phyloP scores from a whole-genome alignment of 2,329 filamentous ascomycete genomes.

The Curvularia spicifera region DNA sequence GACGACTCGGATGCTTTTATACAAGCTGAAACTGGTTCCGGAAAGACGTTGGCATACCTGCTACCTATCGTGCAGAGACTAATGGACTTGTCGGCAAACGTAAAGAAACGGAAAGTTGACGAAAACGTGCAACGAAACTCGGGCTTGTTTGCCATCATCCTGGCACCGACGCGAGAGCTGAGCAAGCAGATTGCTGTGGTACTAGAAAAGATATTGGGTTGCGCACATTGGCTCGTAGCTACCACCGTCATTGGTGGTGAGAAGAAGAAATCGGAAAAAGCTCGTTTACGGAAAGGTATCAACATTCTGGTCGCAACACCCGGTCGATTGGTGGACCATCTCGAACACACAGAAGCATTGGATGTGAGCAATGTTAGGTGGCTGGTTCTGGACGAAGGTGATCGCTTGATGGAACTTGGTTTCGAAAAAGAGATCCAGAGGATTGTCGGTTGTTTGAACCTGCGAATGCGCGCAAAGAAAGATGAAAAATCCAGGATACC shows the following conservation, averaged over 20 bases:
- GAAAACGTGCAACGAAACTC: conserved; percentile 76
- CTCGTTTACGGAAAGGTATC: conserved; percentile 88
- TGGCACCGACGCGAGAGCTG: conserved; percentile 91
- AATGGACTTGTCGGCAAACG: conserved; percentile 69
- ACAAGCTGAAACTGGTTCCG: conserved; percentile 95
- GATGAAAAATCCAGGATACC: conserved; percentile 66
- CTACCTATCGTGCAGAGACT: conserved; percentile 90
- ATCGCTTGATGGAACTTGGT: conserved; percentile 96
- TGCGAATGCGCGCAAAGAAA: conserved; percentile 65
- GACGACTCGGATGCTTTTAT: conserved; percentile 91
- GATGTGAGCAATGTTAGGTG: conserved; percentile 89
- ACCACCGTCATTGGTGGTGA: conserved; percentile 80
- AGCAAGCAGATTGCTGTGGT: conserved; percentile 93
- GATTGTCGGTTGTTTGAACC: conserved; percentile 80
- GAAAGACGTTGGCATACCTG: conserved; percentile 96
- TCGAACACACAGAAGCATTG: conserved; percentile 88
- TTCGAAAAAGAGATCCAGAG: conserved; percentile 93
- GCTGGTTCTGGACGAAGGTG: conserved; percentile 94
- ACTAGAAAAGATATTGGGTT: conserved; percentile 82
- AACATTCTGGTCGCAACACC: conserved; percentile 97
- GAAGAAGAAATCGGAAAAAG: conserved; percentile 84
- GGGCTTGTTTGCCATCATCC: conserved; percentile 89
- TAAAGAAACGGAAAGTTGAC: conserved; percentile 51
- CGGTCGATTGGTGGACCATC: conserved; percentile 86
- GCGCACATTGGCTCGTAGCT: conserved; percentile 90